Percentiles rank a stretch among this genome's conserved stretches.
These are phyloP conservation scores for Spergularia marina DNA, from an alignment of 148 eudicot genomes.

Conservation along the genomic window DNA sequence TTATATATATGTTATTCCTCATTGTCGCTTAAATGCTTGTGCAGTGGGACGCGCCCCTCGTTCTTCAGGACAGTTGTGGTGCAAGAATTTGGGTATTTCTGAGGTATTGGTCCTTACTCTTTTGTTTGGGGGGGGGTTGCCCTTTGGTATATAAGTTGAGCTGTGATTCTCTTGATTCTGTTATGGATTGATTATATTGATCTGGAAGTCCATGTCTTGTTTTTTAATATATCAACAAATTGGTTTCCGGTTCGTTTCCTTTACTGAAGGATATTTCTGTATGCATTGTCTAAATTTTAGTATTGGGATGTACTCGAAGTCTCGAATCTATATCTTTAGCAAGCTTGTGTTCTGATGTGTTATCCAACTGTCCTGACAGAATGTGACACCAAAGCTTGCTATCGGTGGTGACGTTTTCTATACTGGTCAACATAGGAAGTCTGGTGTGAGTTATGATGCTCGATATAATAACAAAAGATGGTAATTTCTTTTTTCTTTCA, in stretches of 20 bases:
- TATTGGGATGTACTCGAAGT: neutral
- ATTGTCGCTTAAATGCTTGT: no score
- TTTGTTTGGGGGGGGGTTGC: no score
- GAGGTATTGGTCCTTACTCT: no score
- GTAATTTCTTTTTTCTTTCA: slow-evolving; percentile 35
- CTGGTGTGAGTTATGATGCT: slow-evolving; percentile 89
- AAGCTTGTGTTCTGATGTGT: slow-evolving; percentile 2
- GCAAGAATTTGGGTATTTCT: no score
- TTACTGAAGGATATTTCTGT: neutral
- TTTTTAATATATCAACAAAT: neutral
- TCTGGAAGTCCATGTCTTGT: neutral
- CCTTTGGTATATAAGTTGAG: no score
- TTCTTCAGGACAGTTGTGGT: no score
- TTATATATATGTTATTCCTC: no score
- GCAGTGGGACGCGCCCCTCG: no score
- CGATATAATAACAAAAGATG: slow-evolving; percentile 84
- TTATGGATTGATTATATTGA: neutral
- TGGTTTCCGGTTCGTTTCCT: neutral
- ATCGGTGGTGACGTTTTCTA: slow-evolving; percentile 94
- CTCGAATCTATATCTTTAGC: neutral
- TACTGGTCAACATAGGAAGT: slow-evolving; percentile 90
- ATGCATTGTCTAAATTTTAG: neutral
- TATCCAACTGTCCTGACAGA: slow-evolving; percentile 46
- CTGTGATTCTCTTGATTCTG: neutral
- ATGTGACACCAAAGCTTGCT: slow-evolving; percentile 74